Evolutionary conservation across 768 basidiomycete genomes (phyloP), one percentile per base, ranked within the genome.

Genomic region (Trametes cubensis): DNA sequence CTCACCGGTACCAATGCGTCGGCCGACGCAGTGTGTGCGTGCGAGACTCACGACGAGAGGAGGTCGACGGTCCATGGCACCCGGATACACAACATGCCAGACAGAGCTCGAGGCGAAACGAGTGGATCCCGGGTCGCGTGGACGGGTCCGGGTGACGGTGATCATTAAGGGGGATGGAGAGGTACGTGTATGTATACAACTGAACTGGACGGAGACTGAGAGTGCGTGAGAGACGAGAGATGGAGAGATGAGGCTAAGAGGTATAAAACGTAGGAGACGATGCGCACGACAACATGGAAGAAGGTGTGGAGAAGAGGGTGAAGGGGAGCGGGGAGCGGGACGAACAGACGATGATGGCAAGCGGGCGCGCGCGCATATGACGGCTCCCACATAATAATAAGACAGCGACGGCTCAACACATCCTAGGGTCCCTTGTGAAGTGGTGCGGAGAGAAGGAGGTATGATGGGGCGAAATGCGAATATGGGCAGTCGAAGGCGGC

Each of bases 331-430:
- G n/a, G 34, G 23, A n/a, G 28, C 18, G 48, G 15, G 28, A 28
- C 48, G 48, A 49, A 49, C 15, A 2, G 26, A 28, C 48, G 15
- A 15, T 20, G 54, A 26, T 10, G 40, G 54, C 46, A 61, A 61
- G 55, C 61, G 61, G 55, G 61, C 28, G 46, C 44, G 20, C 8
- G 10, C 10, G 10, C 34, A 34, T 34, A 34, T 34, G 34, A 23
- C 25, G 6, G 47, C 40, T 18, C 59, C 60, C 61, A 49, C 61
- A 62, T 62, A 62, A 62, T 52, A 44, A 62, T 62, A 62, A 34
- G 34, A 34, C 38, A 45, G 46, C 21, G 14, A 51, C 61, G 49
- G 34, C 15, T 55, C 40, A 21, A 34, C 25, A 45, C 55, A 23
- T 38, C 34, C 4, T 34, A 34, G 34, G 34, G 34, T 34, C 34